Evolutionary conservation across 2,329 filamentous ascomycete genomes (phyloP).

Genomic region (Calonectria henricotiae): DNA sequence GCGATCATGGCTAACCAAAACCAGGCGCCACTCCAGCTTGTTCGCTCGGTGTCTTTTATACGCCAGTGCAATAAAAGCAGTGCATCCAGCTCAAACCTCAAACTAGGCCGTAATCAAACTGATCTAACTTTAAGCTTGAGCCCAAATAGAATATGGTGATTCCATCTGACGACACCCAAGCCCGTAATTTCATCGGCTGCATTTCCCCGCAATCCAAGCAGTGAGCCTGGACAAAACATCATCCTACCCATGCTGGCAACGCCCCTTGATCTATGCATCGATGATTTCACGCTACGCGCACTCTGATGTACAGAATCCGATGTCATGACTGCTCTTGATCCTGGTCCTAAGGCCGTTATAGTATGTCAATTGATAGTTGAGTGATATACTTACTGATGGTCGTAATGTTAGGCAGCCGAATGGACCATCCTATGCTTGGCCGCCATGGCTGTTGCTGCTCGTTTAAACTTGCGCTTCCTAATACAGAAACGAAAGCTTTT

Average conservation of each 20-base stretch:
- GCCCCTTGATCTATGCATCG: neutral
- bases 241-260: no score
- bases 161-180: no score
- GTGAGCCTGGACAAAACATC: neutral
- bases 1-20: neutral
- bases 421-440: neutral
- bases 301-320: no score
- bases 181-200: no score
- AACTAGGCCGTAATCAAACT: neutral
- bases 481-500: neutral
- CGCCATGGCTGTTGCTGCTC: neutral
- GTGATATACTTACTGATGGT: neutral
- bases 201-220: neutral
- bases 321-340: neutral
- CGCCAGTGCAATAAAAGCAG: neutral
- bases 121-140: neutral
- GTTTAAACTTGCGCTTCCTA: neutral
- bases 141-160: no score
- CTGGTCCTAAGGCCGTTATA: neutral
- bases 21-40: neutral
- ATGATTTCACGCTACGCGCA: neutral
- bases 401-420: neutral
- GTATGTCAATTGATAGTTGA: neutral
- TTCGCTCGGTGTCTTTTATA: neutral
- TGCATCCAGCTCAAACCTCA: neutral